Conservation (phyloP, 148 eudicot genomes). For the Silene latifolia region DNA sequence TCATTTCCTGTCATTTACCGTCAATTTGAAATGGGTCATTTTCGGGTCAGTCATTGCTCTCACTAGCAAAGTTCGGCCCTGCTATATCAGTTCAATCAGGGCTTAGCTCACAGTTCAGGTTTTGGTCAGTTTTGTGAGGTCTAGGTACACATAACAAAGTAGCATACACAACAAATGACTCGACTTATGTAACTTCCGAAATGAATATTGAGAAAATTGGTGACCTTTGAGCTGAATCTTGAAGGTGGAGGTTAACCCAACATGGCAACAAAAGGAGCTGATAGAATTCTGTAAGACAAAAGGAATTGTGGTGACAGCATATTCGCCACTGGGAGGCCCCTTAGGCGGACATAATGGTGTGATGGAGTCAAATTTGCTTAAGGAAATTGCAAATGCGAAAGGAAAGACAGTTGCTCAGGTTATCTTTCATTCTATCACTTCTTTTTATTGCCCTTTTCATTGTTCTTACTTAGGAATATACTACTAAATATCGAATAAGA, state of each 20-base stretch:
- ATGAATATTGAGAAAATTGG: neutral
- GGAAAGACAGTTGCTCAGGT: conserved; percentile 66
- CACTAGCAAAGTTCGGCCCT: too few relatives aligned
- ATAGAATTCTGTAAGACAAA: conserved; percentile 48
- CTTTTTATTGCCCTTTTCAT: neutral
- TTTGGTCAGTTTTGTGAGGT: neutral
- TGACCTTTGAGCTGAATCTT: conserved; percentile 8
- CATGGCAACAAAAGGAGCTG: conserved; percentile 66
- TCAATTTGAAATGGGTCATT: too few relatives aligned
- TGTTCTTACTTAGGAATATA: neutral
- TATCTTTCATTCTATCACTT: neutral
- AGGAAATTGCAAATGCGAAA: conserved; percentile 44
- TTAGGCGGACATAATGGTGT: conserved; percentile 43
- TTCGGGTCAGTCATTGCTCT: too few relatives aligned
- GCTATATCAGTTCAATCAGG: neutral
- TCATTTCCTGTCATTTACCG: too few relatives aligned
- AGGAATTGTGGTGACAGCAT: conserved; percentile 42
- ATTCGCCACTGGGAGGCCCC: conserved; percentile 52
- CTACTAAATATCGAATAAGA: neutral
- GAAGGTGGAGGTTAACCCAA: conserved; percentile 63
- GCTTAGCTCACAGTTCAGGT: neutral
- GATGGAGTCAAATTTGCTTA: conserved; percentile 41
- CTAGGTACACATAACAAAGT: neutral
- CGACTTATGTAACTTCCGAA: neutral
- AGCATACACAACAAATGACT: neutral